phyloP scores from a whole-genome alignment of 208 protist genomes.

The Trypanosoma cruzi region DNA sequence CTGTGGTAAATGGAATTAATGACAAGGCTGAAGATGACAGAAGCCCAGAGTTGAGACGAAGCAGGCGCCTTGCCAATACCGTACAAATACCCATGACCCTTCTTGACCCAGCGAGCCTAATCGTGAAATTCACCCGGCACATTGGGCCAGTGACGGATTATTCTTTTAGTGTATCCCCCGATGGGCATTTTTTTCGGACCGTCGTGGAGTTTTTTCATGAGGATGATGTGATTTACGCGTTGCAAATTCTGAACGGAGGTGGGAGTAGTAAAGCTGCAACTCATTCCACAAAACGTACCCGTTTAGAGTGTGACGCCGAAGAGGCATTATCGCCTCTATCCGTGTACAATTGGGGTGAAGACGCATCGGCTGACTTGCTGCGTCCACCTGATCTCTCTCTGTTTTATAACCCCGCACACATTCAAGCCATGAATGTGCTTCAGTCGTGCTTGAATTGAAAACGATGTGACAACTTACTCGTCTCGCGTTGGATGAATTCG shows the following conservation, averaged over 20 bases:
- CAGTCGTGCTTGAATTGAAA: not conserved
- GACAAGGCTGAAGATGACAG: not conserved
- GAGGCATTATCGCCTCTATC: slow-evolving; percentile 14
- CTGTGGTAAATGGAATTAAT: not conserved
- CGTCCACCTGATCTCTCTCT: slow-evolving; percentile 2
- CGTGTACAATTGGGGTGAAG: slow-evolving; percentile 16
- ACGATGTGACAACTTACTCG: not conserved
- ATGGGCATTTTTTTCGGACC: slow-evolving; percentile 10
- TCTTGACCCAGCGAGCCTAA: slow-evolving; percentile 21
- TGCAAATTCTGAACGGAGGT: slow-evolving; percentile 4
- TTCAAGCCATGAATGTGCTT: slow-evolving; percentile 7
- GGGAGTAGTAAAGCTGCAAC: not conserved
- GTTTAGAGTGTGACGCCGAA: not conserved
- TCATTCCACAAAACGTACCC: not conserved
- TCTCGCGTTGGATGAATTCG: not conserved
- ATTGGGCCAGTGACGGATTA: slow-evolving; percentile 32
- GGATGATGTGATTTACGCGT: slow-evolving; percentile 19
- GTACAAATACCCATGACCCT: slow-evolving; percentile 19
- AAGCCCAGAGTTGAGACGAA: not conserved
- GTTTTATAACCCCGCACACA: not conserved
- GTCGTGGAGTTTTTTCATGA: slow-evolving; percentile 30
- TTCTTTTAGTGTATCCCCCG: slow-evolving; percentile 13
- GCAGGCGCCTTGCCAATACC: slow-evolving; percentile 18
- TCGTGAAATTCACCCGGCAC: slow-evolving; percentile 25
- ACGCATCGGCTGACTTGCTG: slow-evolving; percentile 4